These are phyloP conservation scores for Phaeolepiota aurea DNA, from an alignment of 768 basidiomycete species.

Conservation along the genomic window DNA sequence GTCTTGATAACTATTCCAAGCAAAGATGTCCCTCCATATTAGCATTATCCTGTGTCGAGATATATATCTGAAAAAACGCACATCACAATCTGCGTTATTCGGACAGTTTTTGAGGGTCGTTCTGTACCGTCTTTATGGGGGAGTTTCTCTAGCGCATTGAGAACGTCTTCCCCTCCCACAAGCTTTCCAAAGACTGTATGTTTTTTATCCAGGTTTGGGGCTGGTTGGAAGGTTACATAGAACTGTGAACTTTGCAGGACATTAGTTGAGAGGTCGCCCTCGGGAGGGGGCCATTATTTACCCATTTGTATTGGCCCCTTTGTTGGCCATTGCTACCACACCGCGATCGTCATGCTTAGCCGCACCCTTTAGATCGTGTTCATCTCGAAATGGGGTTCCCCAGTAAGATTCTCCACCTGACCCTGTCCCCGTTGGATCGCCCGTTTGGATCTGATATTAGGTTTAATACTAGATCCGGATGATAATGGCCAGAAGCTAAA, in stretches of 20 bases:
- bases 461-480: slow-evolving; percentile 6
- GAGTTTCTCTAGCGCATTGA: slow-evolving; percentile 76
- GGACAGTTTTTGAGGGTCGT: slow-evolving; percentile 76
- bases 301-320: slow-evolving; percentile 87
- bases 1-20: slow-evolving; percentile 69
- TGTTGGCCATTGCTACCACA: slow-evolving; percentile 91
- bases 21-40: neutral
- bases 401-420: slow-evolving; percentile 88
- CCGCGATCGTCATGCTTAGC: slow-evolving; percentile 84
- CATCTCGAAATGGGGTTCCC: slow-evolving; percentile 95
- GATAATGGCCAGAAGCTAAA: neutral
- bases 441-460: slow-evolving; percentile 77
- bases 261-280: slow-evolving; percentile 2
- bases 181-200: slow-evolving; percentile 97
- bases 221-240: slow-evolving; percentile 80
- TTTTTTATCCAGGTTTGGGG: slow-evolving; percentile 84
- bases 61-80: slow-evolving; percentile 27
- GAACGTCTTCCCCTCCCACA: slow-evolving; percentile 89
- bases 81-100: slow-evolving; percentile 84
- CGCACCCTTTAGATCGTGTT: slow-evolving; percentile 82
- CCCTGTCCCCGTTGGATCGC: slow-evolving; percentile 95
- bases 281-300: slow-evolving; percentile 19
- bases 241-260: slow-evolving; percentile 67
- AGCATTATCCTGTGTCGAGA: neutral
- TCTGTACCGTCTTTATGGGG: slow-evolving; percentile 82